Percentiles rank a stretch among this genome's conserved stretches.
Conservation (phyloP, 441 rosid species). For the Heliophila coronopifolia region DNA sequence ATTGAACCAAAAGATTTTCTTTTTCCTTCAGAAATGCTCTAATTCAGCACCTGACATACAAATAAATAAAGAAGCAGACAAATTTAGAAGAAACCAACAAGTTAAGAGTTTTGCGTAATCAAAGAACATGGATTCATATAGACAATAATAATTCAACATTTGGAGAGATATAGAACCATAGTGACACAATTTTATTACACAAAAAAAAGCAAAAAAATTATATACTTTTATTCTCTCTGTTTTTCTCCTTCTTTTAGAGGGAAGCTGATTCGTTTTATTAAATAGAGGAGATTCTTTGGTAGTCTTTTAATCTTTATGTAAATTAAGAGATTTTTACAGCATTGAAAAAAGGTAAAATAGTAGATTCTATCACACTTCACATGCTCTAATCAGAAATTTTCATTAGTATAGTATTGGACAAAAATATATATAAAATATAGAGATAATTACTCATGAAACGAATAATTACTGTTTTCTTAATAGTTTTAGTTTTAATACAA, state of each 20-base stretch:
- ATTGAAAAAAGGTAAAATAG: background rate
- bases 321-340: conserved; percentile 9
- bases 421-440: background rate
- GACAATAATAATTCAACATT: background rate
- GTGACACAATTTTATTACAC: conserved; percentile 2
- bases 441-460: too few relatives aligned
- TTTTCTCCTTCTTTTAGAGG: conserved; percentile 20
- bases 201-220: background rate
- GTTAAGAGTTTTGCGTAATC: background rate
- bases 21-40: background rate
- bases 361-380: background rate
- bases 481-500: too few relatives aligned
- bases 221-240: conserved; percentile 16
- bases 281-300: conserved; percentile 10
- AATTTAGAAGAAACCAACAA: background rate
- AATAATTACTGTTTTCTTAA: too few relatives aligned
- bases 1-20: background rate
- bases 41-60: conserved; percentile 7
- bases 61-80: background rate
- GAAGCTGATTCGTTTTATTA: conserved; percentile 25
- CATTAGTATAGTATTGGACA: background rate
- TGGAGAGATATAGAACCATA: background rate
- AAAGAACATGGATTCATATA: background rate
- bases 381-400: background rate
- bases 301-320: conserved; percentile 9